Conservation (phyloP, 1,284 basidiomycete species). For the Cryptococcus maquisensis region DNA sequence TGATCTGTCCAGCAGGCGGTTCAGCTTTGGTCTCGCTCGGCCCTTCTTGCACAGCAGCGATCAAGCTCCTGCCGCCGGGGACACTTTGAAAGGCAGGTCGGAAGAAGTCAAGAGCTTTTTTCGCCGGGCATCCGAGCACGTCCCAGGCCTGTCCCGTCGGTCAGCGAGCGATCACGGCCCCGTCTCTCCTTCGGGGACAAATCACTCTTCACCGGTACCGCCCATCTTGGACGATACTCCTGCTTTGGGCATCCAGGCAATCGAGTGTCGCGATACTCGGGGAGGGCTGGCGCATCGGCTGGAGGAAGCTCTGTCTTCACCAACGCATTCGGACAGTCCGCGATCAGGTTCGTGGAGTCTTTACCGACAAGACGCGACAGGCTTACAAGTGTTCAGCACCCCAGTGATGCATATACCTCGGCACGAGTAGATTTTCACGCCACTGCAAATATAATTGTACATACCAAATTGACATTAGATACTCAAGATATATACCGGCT, state of each 20-base stretch:
- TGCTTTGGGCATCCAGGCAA: constrained; percentile 5
- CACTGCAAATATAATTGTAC: neutral
- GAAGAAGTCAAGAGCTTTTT: constrained; percentile 15
- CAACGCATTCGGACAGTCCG: neutral
- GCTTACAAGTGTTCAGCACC: no score
- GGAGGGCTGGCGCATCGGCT: constrained; percentile 14
- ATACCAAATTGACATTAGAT: neutral
- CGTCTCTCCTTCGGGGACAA: neutral
- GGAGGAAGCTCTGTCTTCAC: constrained; percentile 6
- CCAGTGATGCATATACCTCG: neutral
- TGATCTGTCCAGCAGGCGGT: constrained; percentile 1
- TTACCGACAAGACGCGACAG: no score
- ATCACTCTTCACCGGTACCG: constrained; percentile 9
- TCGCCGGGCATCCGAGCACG: constrained; percentile 35
- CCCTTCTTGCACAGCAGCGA: neutral
- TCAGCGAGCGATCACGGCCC: constrained; percentile 5
- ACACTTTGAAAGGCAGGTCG: constrained; percentile 1
- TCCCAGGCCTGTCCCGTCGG: constrained; percentile 22
- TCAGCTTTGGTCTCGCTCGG: constrained; percentile 2
- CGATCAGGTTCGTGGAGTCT: no score
- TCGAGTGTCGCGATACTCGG: constrained; percentile 3
- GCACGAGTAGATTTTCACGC: neutral
- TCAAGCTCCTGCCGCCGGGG: constrained; percentile 10
- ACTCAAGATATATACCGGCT: neutral
- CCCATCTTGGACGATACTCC: constrained; percentile 22